Evolutionary conservation across 345 rosid genomes (phyloP), one percentile per base, ranked within the genome.

Genomic region (Syzygium grande): DNA sequence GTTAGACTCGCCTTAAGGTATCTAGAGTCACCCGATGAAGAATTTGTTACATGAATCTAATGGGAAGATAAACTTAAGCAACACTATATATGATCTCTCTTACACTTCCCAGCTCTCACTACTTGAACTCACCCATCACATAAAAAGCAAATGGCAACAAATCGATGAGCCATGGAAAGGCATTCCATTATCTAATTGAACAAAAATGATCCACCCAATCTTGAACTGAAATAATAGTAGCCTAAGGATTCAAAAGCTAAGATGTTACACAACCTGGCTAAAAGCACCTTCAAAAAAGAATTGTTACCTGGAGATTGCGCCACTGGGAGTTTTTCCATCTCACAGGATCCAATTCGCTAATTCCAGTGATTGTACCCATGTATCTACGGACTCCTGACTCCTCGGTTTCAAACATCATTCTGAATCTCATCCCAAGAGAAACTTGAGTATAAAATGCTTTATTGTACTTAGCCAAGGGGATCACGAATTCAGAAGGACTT

Each of bases 381-480:
- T 96, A 98, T 88, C 99, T 94, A 56, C 99, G 98, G 23, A 96
- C 94, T 90, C 99, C 98, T 2, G 98, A 96, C 89, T 98, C 99
- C 91, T 98, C 99, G 0, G 98, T 98, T 92, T 96, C 99, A 63
- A 98, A 96, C 98, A 98, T 94, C 99, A 96, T 98, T 91, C 99
- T 92, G 91, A 98, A 95, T 85, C 99, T 93, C 98, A 98, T 95
- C 88, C 98, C 99, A 38, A 94, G 95, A 56, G 99, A 98, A 73
- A 94, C 96, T 92, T 98, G 99, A 54, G 95, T 95, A 84, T 94
- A 96, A 95, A 95, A 92, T 23, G 99, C 96, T 90, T 98, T 98
- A 68, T 92, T 92, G 90, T 95, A 98, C 93, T 98, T 98, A 87
- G 98, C 97, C 89, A 98, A 94, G 52, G 99, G 98, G 89, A 98